Base-by-base conservation (phyloP, 441 rosid genomes). In the Arabidopsis hybrid region DNA sequence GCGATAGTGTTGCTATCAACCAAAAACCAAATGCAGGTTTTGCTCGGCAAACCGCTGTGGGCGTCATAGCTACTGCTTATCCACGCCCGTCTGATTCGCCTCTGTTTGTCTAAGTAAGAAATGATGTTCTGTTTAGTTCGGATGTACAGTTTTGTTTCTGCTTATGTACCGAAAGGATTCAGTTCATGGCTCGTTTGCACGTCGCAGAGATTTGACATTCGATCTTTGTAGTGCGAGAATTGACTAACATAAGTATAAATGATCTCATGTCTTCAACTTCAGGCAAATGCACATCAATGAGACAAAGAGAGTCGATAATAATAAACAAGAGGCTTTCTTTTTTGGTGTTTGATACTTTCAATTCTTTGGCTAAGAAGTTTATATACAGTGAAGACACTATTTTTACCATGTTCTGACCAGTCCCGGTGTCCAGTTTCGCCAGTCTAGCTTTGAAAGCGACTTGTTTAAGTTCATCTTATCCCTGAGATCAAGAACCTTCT, bases 361-460 rank as follows among this genome's bases (percentile, higher is more conserved):
- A 14, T 35, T 43, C 21, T 74, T 9, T 50, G 65, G 69, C 72
- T 56, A 57, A 65, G 42, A 16, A 13, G 46, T 0, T 63, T 60
- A 66, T 72, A 13, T 60, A 72, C 73, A 71, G 18, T 29, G n/a
- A 42, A 50, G 29, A 60, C 39, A 49, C 67, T 51, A 65, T 78
- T 63, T 71, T 83, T 85, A 89, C 88, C 89, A 85, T 58, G 88
- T 88, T 80, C 91, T 86, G 58, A 92, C 87, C 75, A 85, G 67
- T 39, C 95, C 97, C 0, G 96, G 99, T 3, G 92, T 88, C 97
- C 97, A 92, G 72, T 87, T 92, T 83, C 90, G 89, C 99, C 97
- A 95, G 74, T 92, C 98, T 63, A 95, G 79, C 81, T 89, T 92
- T 60, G 89, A 92, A 38, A 86, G 83, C 3, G 99, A 89, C 82